A percentile compares a stretch with the other conserved stretches of the same genome.
These are phyloP conservation scores for Oryza longistaminata DNA, from an alignment of 176 grass and related monocot genomes.

Conservation along the genomic window DNA sequence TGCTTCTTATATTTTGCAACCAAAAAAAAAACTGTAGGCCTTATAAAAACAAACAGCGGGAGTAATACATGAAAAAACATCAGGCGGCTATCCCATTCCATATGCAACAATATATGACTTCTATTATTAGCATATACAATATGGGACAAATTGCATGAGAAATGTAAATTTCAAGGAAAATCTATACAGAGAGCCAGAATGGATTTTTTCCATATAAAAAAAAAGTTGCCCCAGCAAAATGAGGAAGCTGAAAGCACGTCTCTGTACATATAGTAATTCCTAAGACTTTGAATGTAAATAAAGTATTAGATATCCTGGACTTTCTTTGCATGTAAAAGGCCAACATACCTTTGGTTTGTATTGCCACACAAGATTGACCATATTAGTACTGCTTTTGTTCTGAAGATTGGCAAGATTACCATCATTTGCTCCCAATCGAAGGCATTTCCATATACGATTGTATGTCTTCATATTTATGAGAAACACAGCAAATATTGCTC, in stretches of 20 bases:
- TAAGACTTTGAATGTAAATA: not conserved
- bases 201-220: too few relatives aligned
- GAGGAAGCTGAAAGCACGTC: not conserved
- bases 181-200: not conserved
- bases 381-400: not conserved
- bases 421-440: not conserved
- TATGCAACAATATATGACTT: not conserved
- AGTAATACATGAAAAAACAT: not conserved
- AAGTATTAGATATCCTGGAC: not conserved
- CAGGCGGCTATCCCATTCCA: not conserved
- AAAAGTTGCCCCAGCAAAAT: not conserved
- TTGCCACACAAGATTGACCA: constrained; percentile 4
- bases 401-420: not conserved
- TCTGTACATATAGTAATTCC: not conserved
- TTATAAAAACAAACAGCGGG: too few relatives aligned
- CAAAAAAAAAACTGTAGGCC: too few relatives aligned
- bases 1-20: too few relatives aligned
- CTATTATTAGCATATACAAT: not conserved
- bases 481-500: constrained; percentile 40
- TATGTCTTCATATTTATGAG: constrained; percentile 51
- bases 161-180: not conserved
- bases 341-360: constrained; percentile 32
- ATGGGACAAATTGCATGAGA: not conserved
- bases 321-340: not conserved
- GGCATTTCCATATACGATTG: constrained; percentile 34